These are phyloP conservation scores for Letharia lupina DNA, from an alignment of 495 filamentous ascomycete genomes.

Conservation along the genomic window DNA sequence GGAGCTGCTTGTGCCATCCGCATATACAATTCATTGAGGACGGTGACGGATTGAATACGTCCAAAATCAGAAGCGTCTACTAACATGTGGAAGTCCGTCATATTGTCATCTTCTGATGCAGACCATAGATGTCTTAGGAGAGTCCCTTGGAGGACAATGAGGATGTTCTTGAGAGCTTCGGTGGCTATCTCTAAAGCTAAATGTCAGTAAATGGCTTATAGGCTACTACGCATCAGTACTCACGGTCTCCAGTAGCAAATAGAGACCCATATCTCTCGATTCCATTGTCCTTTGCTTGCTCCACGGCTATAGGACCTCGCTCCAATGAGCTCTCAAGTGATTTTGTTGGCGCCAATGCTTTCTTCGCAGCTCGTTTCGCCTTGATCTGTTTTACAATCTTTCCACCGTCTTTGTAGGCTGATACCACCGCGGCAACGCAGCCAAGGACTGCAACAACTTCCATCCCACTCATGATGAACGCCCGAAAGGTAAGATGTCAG, in stretches of 20 bases:
- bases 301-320: slow-evolving; percentile 17
- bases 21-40: slow-evolving; percentile 19
- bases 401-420: slow-evolving; percentile 21
- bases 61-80: slow-evolving; percentile 22
- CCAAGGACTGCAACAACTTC: slow-evolving; percentile 22
- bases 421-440: slow-evolving; percentile 22
- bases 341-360: slow-evolving; percentile 15
- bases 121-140: slow-evolving; percentile 18
- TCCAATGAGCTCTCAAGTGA: slow-evolving; percentile 19
- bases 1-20: slow-evolving; percentile 17
- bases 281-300: slow-evolving; percentile 16
- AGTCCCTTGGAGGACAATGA: slow-evolving; percentile 19
- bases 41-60: slow-evolving; percentile 21
- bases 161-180: slow-evolving; percentile 15
- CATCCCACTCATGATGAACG: slow-evolving; percentile 20
- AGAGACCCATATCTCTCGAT: slow-evolving; percentile 14
- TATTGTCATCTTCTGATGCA: slow-evolving; percentile 23
- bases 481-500: not conserved
- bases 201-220: not conserved
- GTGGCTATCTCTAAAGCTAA: slow-evolving; percentile 28
- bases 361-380: slow-evolving; percentile 20
- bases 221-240: not conserved
- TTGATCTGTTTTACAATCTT: slow-evolving; percentile 21
- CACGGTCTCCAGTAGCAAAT: slow-evolving; percentile 18
- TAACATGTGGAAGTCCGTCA: slow-evolving; percentile 17